These are phyloP conservation scores for Peniophora sp. DNA, from an alignment of 1,284 basidiomycete genomes.

Conservation along the genomic window DNA sequence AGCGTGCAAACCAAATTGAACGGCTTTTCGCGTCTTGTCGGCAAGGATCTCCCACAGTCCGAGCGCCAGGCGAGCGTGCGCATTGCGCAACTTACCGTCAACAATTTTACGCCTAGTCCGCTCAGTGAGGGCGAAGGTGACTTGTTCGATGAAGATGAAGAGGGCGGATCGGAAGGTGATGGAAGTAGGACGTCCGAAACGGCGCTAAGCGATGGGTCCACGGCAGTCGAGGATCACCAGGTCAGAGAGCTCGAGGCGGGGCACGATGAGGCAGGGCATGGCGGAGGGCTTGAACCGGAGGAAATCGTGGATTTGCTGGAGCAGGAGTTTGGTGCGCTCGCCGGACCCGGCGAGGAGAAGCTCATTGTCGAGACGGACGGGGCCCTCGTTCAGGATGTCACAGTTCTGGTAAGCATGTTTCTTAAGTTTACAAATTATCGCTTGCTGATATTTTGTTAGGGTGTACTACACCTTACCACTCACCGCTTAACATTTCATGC, in stretches of 20 bases:
- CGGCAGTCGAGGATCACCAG: not conserved
- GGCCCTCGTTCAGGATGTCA: constrained; percentile 38
- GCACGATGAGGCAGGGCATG: not conserved
- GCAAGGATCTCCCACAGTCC: constrained; percentile 23
- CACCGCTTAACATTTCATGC: constrained; percentile 63
- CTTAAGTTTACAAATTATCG: not conserved
- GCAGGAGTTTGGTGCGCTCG: constrained; percentile 41
- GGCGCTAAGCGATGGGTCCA: not conserved
- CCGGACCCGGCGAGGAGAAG: constrained; percentile 31
- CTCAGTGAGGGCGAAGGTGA: not conserved
- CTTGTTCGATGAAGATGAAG: constrained; percentile 4
- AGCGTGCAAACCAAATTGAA: constrained; percentile 5
- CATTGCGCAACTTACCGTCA: constrained; percentile 28
- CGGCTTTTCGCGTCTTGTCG: constrained; percentile 33
- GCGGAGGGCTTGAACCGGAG: constrained; percentile 24
- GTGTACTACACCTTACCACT: constrained; percentile 60
- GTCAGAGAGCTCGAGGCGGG: constrained; percentile 12
- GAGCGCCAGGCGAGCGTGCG: constrained; percentile 26
- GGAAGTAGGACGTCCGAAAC: not conserved
- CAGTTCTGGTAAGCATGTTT: constrained; percentile 33
- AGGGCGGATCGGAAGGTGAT: not conserved
- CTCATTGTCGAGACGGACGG: constrained; percentile 50
- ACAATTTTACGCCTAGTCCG: constrained; percentile 20
- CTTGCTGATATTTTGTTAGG: constrained; percentile 23
- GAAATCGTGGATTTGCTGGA: constrained; percentile 32